Percentiles rank a stretch among this genome's conserved stretches.
These are phyloP conservation scores for Hemileia vastatrix DNA, from an alignment of 1,284 basidiomycete species.

Conservation along the genomic window DNA sequence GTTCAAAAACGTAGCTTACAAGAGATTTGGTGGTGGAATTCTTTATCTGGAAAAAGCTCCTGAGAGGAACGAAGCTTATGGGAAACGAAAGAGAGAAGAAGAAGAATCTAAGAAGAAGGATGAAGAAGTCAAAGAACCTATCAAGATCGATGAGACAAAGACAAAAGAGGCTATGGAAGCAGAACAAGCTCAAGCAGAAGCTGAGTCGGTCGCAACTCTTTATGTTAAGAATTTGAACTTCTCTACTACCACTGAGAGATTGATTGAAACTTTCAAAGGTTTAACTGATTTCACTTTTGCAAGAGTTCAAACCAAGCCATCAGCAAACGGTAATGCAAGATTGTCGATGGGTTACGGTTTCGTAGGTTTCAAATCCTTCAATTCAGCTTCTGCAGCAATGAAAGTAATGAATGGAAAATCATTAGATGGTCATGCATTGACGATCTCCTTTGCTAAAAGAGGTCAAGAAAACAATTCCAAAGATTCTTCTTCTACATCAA, in stretches of 20 bases:
- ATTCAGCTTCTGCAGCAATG: constrained; percentile 55
- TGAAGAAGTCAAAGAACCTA: no score
- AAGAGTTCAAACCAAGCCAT: constrained; percentile 80
- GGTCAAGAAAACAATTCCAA: constrained; percentile 46
- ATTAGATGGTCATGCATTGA: constrained; percentile 75
- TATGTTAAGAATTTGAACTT: constrained; percentile 93
- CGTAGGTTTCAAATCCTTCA: constrained; percentile 66
- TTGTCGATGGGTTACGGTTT: constrained; percentile 96
- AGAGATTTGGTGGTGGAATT: constrained; percentile 75
- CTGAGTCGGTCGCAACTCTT: constrained; percentile 68
- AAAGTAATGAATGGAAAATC: constrained; percentile 64
- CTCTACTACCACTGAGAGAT: constrained; percentile 64
- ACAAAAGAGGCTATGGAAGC: constrained; percentile 26
- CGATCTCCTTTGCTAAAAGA: constrained; percentile 76
- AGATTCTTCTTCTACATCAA: no score
- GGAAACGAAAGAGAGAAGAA: constrained; percentile 10
- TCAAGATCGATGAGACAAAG: neutral
- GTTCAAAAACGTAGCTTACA: constrained; percentile 74
- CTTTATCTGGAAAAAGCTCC: constrained; percentile 91
- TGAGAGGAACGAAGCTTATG: constrained; percentile 55
- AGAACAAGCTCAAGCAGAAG: constrained; percentile 42
- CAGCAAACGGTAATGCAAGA: constrained; percentile 50
- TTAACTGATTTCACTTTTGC: constrained; percentile 78
- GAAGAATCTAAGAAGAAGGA: no score
- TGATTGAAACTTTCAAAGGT: constrained; percentile 62